Conservation (phyloP, 108 stramenopile genomes). For the Nitzschia sp. region DNA sequence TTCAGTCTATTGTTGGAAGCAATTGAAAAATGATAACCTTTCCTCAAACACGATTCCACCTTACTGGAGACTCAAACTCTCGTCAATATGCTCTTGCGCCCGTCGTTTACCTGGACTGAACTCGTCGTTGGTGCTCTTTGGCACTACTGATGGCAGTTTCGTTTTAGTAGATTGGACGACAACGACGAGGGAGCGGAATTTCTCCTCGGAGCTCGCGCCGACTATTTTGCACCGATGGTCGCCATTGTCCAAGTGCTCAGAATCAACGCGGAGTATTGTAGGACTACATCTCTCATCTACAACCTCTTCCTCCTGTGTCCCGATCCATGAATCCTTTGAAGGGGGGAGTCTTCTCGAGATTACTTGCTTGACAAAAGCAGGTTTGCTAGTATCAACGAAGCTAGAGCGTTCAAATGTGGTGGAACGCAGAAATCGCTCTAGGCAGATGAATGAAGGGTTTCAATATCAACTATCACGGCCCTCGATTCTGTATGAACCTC, state of each 20-base stretch:
- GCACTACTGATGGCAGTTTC: constrained; percentile 21
- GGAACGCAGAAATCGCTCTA: no score
- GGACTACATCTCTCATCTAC: no score
- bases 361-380: constrained; percentile 4
- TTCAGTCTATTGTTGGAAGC: constrained; percentile 22
- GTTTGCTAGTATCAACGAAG: constrained; percentile 21
- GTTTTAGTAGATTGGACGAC: constrained; percentile 25
- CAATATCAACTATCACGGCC: no score
- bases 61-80: constrained; percentile 29
- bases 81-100: constrained; percentile 16
- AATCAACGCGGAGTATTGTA: no score
- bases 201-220: constrained; percentile 28
- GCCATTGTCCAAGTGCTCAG: no score
- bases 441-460: no score
- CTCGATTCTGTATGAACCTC: constrained; percentile 9
- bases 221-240: constrained; percentile 20
- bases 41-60: not conserved
- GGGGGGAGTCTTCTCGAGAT: not conserved
- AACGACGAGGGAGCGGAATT: constrained; percentile 11
- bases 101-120: not conserved
- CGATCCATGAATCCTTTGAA: no score
- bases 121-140: constrained; percentile 19
- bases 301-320: no score
- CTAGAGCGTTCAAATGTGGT: not conserved
- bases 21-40: not conserved